phyloP scores from a whole-genome alignment of 352 stramenopile genomes.

The Globisporangium mamillatum region DNA sequence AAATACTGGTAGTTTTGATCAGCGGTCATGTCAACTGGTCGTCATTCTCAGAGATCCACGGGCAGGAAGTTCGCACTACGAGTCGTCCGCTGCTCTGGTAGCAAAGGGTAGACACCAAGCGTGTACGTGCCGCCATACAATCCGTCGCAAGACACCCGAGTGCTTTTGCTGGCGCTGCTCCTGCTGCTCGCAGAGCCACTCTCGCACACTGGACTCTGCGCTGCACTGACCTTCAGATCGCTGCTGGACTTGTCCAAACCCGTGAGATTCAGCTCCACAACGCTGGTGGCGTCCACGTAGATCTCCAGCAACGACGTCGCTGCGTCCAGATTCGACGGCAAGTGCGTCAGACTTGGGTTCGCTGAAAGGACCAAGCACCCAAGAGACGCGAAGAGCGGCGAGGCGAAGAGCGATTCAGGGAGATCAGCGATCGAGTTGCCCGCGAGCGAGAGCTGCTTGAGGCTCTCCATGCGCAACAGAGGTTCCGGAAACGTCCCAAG shows the following conservation, averaged over 20 bases:
- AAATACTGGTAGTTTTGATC: neutral
- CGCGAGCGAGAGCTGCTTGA: constrained; percentile 8
- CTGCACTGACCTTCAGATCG: constrained; percentile 7
- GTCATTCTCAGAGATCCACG: neutral
- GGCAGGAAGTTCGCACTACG: neutral
- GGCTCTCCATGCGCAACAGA: neutral
- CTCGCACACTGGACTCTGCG: constrained; percentile 8
- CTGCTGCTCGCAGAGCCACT: neutral
- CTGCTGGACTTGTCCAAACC: neutral
- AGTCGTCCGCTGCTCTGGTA: constrained; percentile 1
- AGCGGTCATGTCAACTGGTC: neutral
- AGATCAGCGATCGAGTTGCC: constrained; percentile 7
- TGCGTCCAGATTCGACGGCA: neutral
- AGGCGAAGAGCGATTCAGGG: neutral
- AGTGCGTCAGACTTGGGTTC: neutral
- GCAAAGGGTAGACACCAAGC: constrained; percentile 4
- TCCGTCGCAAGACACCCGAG: constrained; percentile 1
- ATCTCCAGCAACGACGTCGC: neutral
- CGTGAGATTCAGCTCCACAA: neutral
- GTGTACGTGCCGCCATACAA: constrained; percentile 14
- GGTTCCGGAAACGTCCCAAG: neutral
- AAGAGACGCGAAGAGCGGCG: neutral
- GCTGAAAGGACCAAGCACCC: constrained; percentile 5
- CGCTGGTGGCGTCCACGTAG: constrained; percentile 5
- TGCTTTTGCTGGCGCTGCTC: neutral